Conservation (phyloP, 2,329 filamentous ascomycete genomes). For the Fusarium sp. region DNA sequence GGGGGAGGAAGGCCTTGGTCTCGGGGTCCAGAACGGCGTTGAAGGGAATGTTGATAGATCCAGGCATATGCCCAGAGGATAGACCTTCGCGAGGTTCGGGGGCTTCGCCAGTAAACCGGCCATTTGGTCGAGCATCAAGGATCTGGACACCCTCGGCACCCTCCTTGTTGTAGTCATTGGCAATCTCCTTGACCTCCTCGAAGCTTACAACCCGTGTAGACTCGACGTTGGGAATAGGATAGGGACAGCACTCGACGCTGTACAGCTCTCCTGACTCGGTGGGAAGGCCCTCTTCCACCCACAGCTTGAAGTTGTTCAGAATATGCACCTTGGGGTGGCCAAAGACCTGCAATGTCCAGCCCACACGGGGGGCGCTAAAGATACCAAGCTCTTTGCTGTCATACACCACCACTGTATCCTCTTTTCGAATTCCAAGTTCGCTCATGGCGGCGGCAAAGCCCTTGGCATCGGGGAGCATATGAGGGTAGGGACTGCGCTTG, state of each 20-base stretch:
- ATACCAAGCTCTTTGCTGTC: conserved; percentile 92
- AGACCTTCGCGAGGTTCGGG: conserved; percentile 89
- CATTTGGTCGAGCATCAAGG: conserved; percentile 83
- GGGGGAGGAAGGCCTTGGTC: conserved; percentile 82
- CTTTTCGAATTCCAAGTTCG: conserved; percentile 83
- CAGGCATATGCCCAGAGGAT: conserved; percentile 91
- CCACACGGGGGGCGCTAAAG: conserved; percentile 92
- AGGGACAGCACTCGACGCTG: conserved; percentile 72
- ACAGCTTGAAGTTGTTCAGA: conserved; percentile 95
- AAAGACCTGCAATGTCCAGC: conserved; percentile 92
- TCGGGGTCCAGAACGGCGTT: conserved; percentile 81
- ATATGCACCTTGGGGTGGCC: conserved; percentile 90
- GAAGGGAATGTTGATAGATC: conserved; percentile 85
- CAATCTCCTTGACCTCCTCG: conserved; percentile 83
- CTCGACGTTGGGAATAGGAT: conserved; percentile 71
- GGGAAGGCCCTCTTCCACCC: conserved; percentile 85
- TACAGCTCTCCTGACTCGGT: conserved; percentile 83
- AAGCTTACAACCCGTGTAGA: conserved; percentile 78
- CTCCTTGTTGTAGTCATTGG: conserved; percentile 81
- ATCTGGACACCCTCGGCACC: conserved; percentile 87
- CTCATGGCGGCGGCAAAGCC: conserved; percentile 90
- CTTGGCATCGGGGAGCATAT: conserved; percentile 90
- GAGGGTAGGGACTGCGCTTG: conserved; percentile 87
- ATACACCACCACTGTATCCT: conserved; percentile 94
- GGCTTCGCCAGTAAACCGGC: conserved; percentile 83